Evolutionary conservation across 2,329 filamentous ascomycete genomes (phyloP).

Genomic region (Ascochyta rabiei): DNA sequence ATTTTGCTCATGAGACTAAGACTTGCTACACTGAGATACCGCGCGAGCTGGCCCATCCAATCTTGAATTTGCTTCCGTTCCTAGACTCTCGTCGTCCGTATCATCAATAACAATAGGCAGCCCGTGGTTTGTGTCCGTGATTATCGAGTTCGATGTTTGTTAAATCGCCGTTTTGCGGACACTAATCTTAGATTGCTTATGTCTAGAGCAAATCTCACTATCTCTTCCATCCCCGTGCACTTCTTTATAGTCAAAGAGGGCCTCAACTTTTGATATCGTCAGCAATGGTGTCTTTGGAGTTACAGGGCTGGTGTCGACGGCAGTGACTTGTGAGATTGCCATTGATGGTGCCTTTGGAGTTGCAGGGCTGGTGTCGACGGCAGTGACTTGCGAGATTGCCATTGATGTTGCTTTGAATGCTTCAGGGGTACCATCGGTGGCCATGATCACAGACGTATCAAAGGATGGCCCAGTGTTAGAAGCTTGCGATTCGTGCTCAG

Average conservation of each 20-base stretch:
- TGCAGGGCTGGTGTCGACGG: background rate
- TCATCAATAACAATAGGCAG: background rate
- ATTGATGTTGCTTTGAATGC: no score
- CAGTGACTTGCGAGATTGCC: background rate
- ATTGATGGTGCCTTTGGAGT: background rate
- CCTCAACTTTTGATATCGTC: no score
- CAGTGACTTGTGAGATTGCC: background rate
- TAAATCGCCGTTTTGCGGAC: background rate
- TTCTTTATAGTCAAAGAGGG: no score
- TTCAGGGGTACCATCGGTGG: no score
- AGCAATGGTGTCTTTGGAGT: background rate
- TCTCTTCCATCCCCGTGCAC: no score
- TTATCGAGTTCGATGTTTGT: background rate
- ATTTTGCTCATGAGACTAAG: background rate
- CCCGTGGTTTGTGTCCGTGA: background rate
- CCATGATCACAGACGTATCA: no score
- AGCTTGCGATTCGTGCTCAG: no score
- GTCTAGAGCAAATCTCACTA: no score
- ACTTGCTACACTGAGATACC: background rate
- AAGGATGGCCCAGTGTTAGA: no score
- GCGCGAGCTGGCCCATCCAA: no score
- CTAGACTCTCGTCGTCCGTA: background rate
- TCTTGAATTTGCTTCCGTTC: background rate
- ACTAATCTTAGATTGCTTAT: no score
- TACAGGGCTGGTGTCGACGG: background rate